Percentiles rank a stretch among this genome's conserved stretches.
Conservation (phyloP, 2,329 filamentous ascomycete species). For the Aspergillus floridensis region DNA sequence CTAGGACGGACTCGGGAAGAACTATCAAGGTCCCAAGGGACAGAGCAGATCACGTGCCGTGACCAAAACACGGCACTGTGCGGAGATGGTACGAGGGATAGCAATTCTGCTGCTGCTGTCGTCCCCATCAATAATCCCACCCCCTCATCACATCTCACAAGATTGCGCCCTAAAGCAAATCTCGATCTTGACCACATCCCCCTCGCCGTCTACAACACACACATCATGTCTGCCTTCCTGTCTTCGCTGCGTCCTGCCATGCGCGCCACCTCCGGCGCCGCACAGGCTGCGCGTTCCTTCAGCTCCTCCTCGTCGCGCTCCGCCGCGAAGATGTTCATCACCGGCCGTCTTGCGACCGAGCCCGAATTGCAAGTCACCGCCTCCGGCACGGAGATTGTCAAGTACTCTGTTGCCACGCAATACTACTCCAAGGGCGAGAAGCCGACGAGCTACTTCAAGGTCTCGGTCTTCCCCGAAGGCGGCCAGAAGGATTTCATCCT, state of each 20-base stretch:
- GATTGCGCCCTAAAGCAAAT: not conserved
- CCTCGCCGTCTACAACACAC: too few species aligned
- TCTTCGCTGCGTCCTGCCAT: constrained; percentile 52
- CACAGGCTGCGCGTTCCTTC: constrained; percentile 64
- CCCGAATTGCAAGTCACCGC: constrained; percentile 73
- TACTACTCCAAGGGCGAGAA: constrained; percentile 66
- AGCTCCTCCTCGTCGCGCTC: constrained; percentile 61
- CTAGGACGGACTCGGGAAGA: not conserved
- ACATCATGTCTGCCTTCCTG: constrained; percentile 46
- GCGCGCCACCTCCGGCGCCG: constrained; percentile 43
- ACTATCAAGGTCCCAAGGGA: too few species aligned
- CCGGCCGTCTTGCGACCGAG: constrained; percentile 77
- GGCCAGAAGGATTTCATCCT: constrained; percentile 69
- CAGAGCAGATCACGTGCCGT: not conserved
- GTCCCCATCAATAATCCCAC: not conserved
- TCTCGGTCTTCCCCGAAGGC: constrained; percentile 72
- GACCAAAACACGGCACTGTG: too few species aligned
- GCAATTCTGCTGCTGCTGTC: not conserved
- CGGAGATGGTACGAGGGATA: too few species aligned
- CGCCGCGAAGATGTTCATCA: constrained; percentile 77
- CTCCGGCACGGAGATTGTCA: constrained; percentile 70
- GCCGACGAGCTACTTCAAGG: constrained; percentile 80
- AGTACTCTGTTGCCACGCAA: constrained; percentile 72
- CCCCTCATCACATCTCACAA: not conserved
- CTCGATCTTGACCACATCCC: too few species aligned